phyloP scores from a whole-genome alignment of 495 filamentous ascomycete genomes.

The Aspergillus indologenus region DNA sequence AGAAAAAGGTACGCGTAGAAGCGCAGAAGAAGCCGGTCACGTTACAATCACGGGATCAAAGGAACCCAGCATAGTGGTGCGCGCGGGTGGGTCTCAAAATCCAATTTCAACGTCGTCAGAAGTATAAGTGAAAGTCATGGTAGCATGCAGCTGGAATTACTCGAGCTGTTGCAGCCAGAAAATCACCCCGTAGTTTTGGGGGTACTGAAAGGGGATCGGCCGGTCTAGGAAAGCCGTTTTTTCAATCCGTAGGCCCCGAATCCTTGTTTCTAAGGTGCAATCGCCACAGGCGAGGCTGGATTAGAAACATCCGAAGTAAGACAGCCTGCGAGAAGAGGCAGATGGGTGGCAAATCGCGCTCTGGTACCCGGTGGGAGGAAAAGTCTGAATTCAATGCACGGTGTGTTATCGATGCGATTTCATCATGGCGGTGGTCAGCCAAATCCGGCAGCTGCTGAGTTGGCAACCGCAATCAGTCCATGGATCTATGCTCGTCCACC shows the following conservation, averaged over 20 bases:
- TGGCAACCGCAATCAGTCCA: constrained; percentile 38
- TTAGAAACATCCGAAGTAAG: constrained; percentile 27
- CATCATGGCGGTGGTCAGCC: constrained; percentile 26
- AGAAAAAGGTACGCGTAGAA: constrained; percentile 28
- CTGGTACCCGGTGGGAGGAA: constrained; percentile 25
- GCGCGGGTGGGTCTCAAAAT: constrained; percentile 42
- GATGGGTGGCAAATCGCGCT: constrained; percentile 34
- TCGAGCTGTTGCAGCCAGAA: not conserved
- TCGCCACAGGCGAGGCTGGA: constrained; percentile 25
- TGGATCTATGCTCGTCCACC: constrained; percentile 26
- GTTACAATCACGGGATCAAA: constrained; percentile 45
- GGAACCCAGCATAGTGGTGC: constrained; percentile 39
- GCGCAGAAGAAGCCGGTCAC: constrained; percentile 40
- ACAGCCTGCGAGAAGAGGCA: constrained; percentile 27
- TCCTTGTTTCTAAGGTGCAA: constrained; percentile 35
- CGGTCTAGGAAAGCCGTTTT: constrained; percentile 30
- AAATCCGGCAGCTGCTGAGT: constrained; percentile 29
- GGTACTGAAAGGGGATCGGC: constrained; percentile 13
- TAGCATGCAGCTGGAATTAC: not conserved
- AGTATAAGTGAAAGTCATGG: not conserved
- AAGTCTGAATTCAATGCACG: constrained; percentile 19
- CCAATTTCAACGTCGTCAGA: constrained; percentile 45
- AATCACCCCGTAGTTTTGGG: constrained; percentile 7
- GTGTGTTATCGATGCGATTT: constrained; percentile 20
- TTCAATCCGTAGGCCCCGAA: constrained; percentile 21